Evolutionary conservation across 768 basidiomycete genomes (phyloP), one percentile per base, ranked within the genome.

Genomic region (Baorangia bicolor): DNA sequence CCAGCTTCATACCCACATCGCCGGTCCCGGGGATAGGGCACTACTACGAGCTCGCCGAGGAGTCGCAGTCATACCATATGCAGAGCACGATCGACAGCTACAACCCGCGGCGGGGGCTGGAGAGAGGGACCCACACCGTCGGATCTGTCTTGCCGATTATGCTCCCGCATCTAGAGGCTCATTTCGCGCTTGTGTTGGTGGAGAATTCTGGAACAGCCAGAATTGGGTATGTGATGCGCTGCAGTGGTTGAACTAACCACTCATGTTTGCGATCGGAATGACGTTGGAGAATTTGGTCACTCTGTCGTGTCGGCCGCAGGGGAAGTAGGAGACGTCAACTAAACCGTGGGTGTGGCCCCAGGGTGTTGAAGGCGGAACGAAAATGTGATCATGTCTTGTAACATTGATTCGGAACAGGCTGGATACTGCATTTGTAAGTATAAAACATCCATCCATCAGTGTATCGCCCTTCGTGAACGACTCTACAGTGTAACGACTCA

Each of bases 101-200:
- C 5, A 44, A 49, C 42, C 2, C n/a, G 4, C 42, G 38, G 5
- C 34, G 47, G 5, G 50, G 55, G 0, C 31, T 37, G 9, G 53
- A 61, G 21, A 41, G 49, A 35, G 60, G 59, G 13, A 62, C 28
- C 28, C 54, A 61, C 35, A 49, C 39, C 14, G 27, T 61, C 23
- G 59, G 59, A 34, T 61, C 39, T 35, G 33, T 61, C 27, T 27
- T n/a, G 9, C 60, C 54, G 2, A 5, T 1, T 3, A 49, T 49
- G 59, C 11, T 61, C 13, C 49, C 60, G 0, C 3, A 18, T 25
- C 55, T 61, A 4, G 54, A 57, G 38, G 50, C 54, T 8, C 59
- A 41, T 28, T 43, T 62, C 3, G 45, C 47, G 16, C 30, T 39
- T 41, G 38, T 44, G 0, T 28, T 23, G n/a, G 28, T 56, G n/a